Evolutionary conservation across 73 alveolate species (phyloP).

Genomic region (Tetrahymena malaccensis): DNA sequence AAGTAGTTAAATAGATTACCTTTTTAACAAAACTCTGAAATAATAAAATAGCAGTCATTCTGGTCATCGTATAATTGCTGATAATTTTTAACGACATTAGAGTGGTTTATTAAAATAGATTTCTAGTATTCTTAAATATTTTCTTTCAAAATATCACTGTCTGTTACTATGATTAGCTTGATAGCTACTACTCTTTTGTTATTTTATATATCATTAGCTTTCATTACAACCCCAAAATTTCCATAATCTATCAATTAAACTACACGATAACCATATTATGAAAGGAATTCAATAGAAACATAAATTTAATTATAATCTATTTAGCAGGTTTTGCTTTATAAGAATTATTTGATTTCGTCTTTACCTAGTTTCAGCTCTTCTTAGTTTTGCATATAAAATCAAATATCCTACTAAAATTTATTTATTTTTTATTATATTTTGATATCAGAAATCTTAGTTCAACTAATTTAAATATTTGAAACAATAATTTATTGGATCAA

Average conservation of each 20-base stretch:
- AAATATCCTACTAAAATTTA: too few species aligned
- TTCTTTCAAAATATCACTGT: not conserved
- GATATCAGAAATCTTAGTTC: too few species aligned
- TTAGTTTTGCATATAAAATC: too few species aligned
- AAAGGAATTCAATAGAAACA: not conserved
- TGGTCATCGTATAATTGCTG: not conserved
- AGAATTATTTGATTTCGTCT: not conserved
- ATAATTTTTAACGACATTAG: not conserved
- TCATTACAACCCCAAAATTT: not conserved
- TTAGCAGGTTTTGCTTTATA: not conserved
- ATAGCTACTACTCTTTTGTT: not conserved
- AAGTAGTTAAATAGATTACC: not conserved
- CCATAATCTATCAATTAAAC: not conserved
- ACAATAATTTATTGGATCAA: too few species aligned
- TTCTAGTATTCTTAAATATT: not conserved
- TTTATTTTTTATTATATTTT: too few species aligned
- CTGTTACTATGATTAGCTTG: not conserved
- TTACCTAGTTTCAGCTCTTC: not conserved
- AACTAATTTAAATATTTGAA: too few species aligned
- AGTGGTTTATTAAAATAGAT: too few species aligned
- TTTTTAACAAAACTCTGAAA: not conserved
- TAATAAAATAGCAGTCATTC: not conserved
- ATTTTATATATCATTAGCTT: not conserved
- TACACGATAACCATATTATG: not conserved
- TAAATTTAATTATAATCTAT: too few species aligned